Evolutionary conservation across 2,329 filamentous ascomycete genomes (phyloP).

Genomic region (Paecilomyces formosus): DNA sequence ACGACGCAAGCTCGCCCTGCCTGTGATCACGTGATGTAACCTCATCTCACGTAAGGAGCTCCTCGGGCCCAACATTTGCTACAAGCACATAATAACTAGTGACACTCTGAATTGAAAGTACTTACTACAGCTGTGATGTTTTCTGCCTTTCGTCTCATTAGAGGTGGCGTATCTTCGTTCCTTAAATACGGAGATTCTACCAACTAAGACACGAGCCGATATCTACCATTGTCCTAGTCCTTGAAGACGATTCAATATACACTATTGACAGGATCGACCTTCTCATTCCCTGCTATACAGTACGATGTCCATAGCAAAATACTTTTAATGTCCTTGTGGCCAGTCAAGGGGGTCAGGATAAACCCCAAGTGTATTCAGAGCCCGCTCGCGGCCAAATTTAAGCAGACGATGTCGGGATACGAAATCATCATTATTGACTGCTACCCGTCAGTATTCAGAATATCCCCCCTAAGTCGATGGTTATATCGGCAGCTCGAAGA

Average conservation of each 20-base stretch:
- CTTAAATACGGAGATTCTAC: not conserved
- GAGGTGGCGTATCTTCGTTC: no score
- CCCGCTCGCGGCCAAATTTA: constrained; percentile 46
- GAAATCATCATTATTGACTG: constrained; percentile 75
- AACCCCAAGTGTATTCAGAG: constrained; percentile 25
- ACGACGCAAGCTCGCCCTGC: constrained; percentile 2
- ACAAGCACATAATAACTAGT: not conserved
- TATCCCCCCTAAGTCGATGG: constrained; percentile 4
- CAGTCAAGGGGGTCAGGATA: not conserved
- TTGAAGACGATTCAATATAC: not conserved
- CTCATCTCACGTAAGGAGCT: not conserved
- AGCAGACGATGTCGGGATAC: constrained; percentile 68
- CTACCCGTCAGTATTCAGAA: constrained; percentile 1
- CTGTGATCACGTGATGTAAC: constrained; percentile 1
- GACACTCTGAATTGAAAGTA: no score
- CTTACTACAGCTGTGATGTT: not conserved
- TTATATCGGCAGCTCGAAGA: not conserved
- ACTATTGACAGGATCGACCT: not conserved
- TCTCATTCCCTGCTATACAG: not conserved
- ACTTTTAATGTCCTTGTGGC: not conserved
- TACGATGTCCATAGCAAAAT: not conserved
- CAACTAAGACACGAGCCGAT: no score
- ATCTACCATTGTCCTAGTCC: not conserved
- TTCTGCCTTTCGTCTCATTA: not conserved
- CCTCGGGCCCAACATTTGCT: not conserved